Evolutionary conservation across 1,284 basidiomycete species (phyloP).

Genomic region (Fomitopsis pinicola): DNA sequence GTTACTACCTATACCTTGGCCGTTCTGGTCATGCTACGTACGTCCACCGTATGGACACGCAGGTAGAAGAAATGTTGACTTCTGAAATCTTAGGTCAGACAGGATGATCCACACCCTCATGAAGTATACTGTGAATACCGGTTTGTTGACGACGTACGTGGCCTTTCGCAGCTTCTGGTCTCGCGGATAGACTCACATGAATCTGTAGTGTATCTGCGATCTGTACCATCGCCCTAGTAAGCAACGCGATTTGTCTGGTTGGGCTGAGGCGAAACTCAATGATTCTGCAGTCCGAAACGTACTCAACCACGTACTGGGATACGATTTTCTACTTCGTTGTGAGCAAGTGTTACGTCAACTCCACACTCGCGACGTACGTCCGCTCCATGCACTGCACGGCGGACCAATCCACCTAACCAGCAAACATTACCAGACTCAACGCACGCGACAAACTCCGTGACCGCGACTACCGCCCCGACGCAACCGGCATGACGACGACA

Average conservation of each 20-base stretch:
- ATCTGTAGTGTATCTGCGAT: conserved; percentile 1
- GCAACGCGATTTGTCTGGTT: background rate
- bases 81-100: background rate
- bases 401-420: background rate
- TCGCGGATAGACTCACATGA: background rate
- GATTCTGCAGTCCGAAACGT: background rate
- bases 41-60: background rate
- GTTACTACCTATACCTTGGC: background rate
- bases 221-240: conserved; percentile 5
- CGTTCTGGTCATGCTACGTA: background rate
- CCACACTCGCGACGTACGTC: conserved; percentile 5
- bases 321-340: conserved; percentile 5
- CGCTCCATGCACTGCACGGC: background rate
- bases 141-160: conserved; percentile 3
- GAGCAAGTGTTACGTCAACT: conserved; percentile 8
- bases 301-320: conserved; percentile 1
- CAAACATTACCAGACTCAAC: background rate
- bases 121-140: conserved; percentile 7
- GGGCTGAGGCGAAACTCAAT: too few relatives aligned
- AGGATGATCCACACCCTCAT: conserved; percentile 6
- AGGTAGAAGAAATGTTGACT: too few relatives aligned
- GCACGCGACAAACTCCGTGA: conserved; percentile 5
- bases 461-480: too few relatives aligned
- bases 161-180: background rate
- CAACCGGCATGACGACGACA: too few relatives aligned